Percentiles rank a stretch among this genome's conserved stretches.
Conservation (phyloP, 768 basidiomycete species). For the Lanmaoa pseudosensibilis region DNA sequence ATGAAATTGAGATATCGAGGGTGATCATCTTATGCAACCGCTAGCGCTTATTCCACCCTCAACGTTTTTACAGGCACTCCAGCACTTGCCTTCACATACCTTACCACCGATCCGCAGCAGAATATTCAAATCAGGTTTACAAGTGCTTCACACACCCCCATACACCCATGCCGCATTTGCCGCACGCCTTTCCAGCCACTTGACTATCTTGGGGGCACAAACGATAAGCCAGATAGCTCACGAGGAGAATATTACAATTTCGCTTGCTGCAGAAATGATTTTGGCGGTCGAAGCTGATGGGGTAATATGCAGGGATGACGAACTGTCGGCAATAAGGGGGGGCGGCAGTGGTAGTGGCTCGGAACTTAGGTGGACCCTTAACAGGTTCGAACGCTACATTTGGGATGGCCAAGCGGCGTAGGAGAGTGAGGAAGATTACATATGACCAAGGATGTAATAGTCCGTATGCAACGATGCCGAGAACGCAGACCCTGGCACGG, state of each 20-base stretch:
- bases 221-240: constrained; percentile 71
- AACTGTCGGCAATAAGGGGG: constrained; percentile 32
- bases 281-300: constrained; percentile 69
- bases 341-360: constrained; percentile 48
- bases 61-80: constrained; percentile 75
- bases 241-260: constrained; percentile 70
- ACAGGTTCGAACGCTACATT: constrained; percentile 62
- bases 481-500: constrained; percentile 7
- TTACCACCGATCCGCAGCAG: constrained; percentile 65
- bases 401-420: constrained; percentile 64
- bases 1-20: not conserved
- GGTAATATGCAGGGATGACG: constrained; percentile 76
- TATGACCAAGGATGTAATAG: constrained; percentile 5
- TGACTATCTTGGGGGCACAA: constrained; percentile 50
- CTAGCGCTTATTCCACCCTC: constrained; percentile 87
- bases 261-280: constrained; percentile 77
- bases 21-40: not conserved
- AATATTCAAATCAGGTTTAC: constrained; percentile 69
- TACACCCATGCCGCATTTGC: constrained; percentile 71
- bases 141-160: constrained; percentile 80
- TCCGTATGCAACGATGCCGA: constrained; percentile 11
- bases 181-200: constrained; percentile 55
- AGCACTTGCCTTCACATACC: constrained; percentile 64
- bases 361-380: constrained; percentile 73
- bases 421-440: constrained; percentile 4